A percentile compares a stretch with the other conserved stretches of the same genome.
phyloP scores from a whole-genome alignment of 345 rosid genomes.

The Hibiscus syriacus region DNA sequence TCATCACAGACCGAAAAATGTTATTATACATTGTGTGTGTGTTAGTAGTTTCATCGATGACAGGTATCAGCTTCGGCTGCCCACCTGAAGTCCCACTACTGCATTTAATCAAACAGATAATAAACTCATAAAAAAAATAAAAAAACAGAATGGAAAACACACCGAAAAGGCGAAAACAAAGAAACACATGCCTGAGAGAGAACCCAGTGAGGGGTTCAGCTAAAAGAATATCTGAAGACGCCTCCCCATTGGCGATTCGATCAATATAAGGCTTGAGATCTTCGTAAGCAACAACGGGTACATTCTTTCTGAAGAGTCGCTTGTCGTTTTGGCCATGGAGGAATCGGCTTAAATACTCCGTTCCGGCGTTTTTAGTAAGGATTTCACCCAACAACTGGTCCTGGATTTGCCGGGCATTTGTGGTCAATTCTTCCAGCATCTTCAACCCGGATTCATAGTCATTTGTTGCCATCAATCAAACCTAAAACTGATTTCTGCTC shows the following conservation, averaged over 20 bases:
- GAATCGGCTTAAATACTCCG: conserved; percentile 50
- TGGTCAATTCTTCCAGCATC: conserved; percentile 58
- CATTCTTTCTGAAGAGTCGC: conserved; percentile 50
- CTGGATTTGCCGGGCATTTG: conserved; percentile 50
- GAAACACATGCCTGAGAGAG: conserved; percentile 60
- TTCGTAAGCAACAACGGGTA: conserved; percentile 70
- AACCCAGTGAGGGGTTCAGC: conserved; percentile 62
- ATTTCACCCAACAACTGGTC: conserved; percentile 46
- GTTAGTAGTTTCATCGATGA: conserved; percentile 56
- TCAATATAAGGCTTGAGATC: conserved; percentile 62
- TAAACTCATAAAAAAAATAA: neutral
- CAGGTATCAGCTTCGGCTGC: conserved; percentile 82
- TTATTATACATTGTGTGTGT: conserved; percentile 54
- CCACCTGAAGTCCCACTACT: conserved; percentile 96
- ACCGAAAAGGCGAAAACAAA: no score
- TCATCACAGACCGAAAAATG: conserved; percentile 74
- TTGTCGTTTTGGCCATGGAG: conserved; percentile 35
- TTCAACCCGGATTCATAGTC: neutral
- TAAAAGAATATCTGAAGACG: conserved; percentile 48
- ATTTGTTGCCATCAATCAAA: neutral
- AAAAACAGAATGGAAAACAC: neutral
- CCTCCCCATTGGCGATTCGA: conserved; percentile 62
- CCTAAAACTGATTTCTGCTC: no score
- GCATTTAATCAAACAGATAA: conserved; percentile 10
- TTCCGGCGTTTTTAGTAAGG: conserved; percentile 35